Evolutionary conservation across 1,284 basidiomycete species (phyloP).

Genomic region (Ceratobasidium sp.): DNA sequence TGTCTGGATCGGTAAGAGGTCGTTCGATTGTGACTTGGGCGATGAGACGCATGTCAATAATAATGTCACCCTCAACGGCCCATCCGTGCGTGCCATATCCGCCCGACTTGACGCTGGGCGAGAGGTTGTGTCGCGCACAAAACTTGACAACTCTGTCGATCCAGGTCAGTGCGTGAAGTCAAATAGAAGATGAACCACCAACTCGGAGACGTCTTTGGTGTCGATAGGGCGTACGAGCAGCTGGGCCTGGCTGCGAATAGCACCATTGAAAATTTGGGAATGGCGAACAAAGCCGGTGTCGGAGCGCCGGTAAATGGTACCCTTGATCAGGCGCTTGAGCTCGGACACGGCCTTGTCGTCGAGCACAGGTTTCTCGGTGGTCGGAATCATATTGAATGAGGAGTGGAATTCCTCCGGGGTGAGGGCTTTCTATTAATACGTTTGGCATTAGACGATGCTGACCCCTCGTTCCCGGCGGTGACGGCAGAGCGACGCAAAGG

Average conservation of each 20-base stretch:
- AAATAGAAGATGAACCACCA: conserved; percentile 54
- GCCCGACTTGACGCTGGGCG: conserved; percentile 88
- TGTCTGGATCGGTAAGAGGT: conserved; percentile 60
- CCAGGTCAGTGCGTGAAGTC: conserved; percentile 15
- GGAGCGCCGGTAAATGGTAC: conserved; percentile 63
- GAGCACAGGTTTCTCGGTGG: neutral
- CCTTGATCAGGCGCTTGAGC: conserved; percentile 58
- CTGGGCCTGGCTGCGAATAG: conserved; percentile 70
- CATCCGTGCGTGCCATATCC: conserved; percentile 91
- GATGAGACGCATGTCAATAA: conserved; percentile 81
- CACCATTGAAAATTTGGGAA: conserved; percentile 82
- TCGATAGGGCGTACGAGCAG: conserved; percentile 77
- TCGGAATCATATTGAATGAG: neutral
- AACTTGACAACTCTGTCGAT: conserved; percentile 72
- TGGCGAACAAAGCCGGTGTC: conserved; percentile 70
- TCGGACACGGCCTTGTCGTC: conserved; percentile 7
- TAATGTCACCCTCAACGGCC: conserved; percentile 85
- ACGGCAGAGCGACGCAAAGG: neutral
- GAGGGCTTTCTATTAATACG: conserved; percentile 41
- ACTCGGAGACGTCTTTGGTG: conserved; percentile 81
- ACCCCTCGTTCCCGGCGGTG: conserved; percentile 37
- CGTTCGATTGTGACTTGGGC: conserved; percentile 74
- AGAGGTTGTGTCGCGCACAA: conserved; percentile 74
- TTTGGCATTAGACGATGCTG: conserved; percentile 41
- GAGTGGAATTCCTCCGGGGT: conserved; percentile 11